Conservation (phyloP, 305 asterid species). For the Rubia balearica region DNA sequence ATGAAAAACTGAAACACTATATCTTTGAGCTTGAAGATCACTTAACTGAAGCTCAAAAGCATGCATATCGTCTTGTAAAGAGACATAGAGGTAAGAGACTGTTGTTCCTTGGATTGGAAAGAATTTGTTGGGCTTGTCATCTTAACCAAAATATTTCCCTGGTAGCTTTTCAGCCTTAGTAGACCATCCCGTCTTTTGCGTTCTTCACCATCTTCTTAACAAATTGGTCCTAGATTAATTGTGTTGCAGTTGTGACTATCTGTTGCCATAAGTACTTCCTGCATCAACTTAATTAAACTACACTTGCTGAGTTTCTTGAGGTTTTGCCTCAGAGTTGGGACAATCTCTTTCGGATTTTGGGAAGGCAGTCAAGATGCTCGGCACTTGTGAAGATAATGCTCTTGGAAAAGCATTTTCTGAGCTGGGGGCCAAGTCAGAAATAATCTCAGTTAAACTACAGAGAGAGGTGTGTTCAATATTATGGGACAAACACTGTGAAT, state of each 20-base stretch:
- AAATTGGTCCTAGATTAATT: not conserved
- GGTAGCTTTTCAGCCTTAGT: not conserved
- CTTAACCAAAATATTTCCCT: not conserved
- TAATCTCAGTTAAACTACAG: slow-evolving; percentile 61
- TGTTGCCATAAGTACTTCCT: not conserved
- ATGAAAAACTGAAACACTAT: slow-evolving; percentile 79
- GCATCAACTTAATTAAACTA: not conserved
- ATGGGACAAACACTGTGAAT: not conserved
- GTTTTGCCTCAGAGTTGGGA: slow-evolving; percentile 62
- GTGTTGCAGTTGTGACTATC: not conserved
- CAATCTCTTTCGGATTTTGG: slow-evolving; percentile 89
- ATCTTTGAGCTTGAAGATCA: slow-evolving; percentile 95
- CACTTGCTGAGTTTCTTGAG: slow-evolving; percentile 4
- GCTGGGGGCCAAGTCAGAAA: slow-evolving; percentile 77
- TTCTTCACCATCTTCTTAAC: not conserved
- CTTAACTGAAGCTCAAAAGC: slow-evolving; percentile 95
- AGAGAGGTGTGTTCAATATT: slow-evolving; percentile 49
- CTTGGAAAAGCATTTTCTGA: slow-evolving; percentile 93
- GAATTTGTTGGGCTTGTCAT: not conserved
- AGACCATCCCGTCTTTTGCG: not conserved
- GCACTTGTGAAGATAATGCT: slow-evolving; percentile 68
- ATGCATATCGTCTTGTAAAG: slow-evolving; percentile 88
- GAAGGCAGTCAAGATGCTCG: slow-evolving; percentile 88
- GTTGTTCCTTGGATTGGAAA: not conserved
- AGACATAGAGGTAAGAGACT: slow-evolving; percentile 70